Evolutionary conservation across 805 yeast genomes (phyloP), one percentile per base, ranked within the genome.

Genomic region (Barnettozyma salicaria): DNA sequence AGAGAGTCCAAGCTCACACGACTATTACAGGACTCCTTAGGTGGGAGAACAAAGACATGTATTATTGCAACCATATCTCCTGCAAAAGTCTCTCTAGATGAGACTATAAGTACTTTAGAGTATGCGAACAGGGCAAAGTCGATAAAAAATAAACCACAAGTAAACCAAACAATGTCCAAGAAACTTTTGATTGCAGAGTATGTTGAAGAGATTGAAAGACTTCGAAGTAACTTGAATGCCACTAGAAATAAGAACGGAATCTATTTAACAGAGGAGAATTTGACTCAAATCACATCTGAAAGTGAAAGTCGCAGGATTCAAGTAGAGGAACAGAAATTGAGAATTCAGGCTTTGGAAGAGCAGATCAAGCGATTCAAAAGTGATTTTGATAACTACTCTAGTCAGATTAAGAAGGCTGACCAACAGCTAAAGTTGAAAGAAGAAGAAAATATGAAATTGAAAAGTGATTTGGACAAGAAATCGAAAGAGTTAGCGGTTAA

Each of bases 11-110:
- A 85, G 58, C 67, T 85, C 42, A 85, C 95, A 0, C 67, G 88
- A 45, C 60, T 86, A 14, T 64, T 85, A 27, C 92, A 85, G 50
- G 94, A 84, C 50, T 82, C 90, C 0, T 65, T 87, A 6, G 96
- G 96, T 3, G 95, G 95, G 3, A 69, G 72, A 34, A 85, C 95
- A 0, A 80, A 81, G 49, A 86, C 96, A 0, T 77, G 88, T 32
- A 74, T 86, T 34, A 80, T 86, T 20, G 92, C 95, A 4, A 86
- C 94, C 0, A 67, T 87, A 3, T 81, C 90, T 7, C 90, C 95
- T 0, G 89, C 89, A 1, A 70, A 72, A 39, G 71, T 72, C 19
- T 80, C 83, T 24, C 58, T 76, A 30, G 86, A 80, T 27, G 95
- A 86, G 57, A 81, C 95, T 1, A 55, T 79, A 11, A 80, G 89